Evolutionary conservation across 208 protist species (phyloP), one percentile per base, ranked within the genome.

Genomic region (Strigomonas galati): DNA sequence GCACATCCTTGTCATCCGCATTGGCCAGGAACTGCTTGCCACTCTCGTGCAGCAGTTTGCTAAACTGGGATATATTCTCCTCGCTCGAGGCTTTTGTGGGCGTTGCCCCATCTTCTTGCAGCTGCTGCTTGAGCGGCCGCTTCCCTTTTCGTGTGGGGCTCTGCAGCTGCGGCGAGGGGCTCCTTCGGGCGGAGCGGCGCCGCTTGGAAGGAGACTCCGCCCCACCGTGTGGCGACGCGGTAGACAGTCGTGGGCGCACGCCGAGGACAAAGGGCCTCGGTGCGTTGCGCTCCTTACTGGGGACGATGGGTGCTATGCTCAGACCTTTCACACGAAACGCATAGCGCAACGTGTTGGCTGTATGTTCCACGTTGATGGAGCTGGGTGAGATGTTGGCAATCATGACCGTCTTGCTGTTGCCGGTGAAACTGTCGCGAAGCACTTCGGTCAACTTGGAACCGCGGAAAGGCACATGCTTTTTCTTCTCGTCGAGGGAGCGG

Each of bases 311-410:
- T 10, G 69, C 65, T 14, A 91, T 64, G 62, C 82, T 94, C 37
- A 97, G 79, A 1, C 88, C 88, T 51, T 94, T 91, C 17, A 94
- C 88, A 24, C 88, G 88, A 65, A 94, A 94, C n/a, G 97, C 97
- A 72, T 99, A 99, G 17, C 98, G 89, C 24, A 99, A 79, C n/a
- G 98, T 99, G 82, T 99, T 99, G 37, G 98, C 78, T 10, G 95
- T 98, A 78, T 99, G 92, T 73, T 99, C 98, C 57, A 78, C 85
- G 30, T 87, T 93, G 3, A 62, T 43, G 15, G 78, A 84, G 65
- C 77, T 89, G 9, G 97, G 94, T 0, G 95, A 93, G 17, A 99
- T 81, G 37, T 86, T 97, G 24, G 95, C 97, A 69, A 98, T 97
- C 95, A 98, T 98, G 23, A 98, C 81, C 10, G 94, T 98, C 27